Conservation (phyloP, 768 basidiomycete species). For the Pisolithus marmoratus region DNA sequence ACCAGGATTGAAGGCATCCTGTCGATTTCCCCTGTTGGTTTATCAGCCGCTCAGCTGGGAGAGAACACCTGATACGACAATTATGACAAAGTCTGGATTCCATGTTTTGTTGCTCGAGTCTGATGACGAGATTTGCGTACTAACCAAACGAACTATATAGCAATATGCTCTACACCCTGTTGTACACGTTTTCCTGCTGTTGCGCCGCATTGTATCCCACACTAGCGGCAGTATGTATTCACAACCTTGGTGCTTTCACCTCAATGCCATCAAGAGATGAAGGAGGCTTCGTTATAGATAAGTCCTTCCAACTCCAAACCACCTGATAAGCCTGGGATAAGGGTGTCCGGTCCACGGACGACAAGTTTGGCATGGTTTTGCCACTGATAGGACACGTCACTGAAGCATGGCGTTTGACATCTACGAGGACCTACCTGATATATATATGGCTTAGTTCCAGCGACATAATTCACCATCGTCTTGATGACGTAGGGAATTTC, state of each 20-base stretch:
- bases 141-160: not conserved
- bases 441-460: slow-evolving; percentile 90
- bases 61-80: slow-evolving; percentile 3
- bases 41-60: slow-evolving; percentile 12
- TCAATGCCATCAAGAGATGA: slow-evolving; percentile 50
- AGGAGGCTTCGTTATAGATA: slow-evolving; percentile 88
- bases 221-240: not conserved
- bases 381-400: slow-evolving; percentile 36
- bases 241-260: not conserved
- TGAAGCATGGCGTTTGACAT: not conserved
- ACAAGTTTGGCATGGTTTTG: slow-evolving; percentile 48
- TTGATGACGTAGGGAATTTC: slow-evolving; percentile 93
- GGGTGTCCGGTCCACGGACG: slow-evolving; percentile 37
- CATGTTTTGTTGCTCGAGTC: too few species aligned
- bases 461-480: slow-evolving; percentile 88
- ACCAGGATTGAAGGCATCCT: slow-evolving; percentile 8
- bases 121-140: not conserved
- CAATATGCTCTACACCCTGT: not conserved
- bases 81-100: not conserved
- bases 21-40: slow-evolving; percentile 19
- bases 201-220: not conserved
- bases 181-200: not conserved
- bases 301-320: slow-evolving; percentile 53
- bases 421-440: slow-evolving; percentile 64
- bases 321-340: slow-evolving; percentile 36